Evolutionary conservation across 1,284 basidiomycete species (phyloP).

Genomic region (Trichosporon sp.): DNA sequence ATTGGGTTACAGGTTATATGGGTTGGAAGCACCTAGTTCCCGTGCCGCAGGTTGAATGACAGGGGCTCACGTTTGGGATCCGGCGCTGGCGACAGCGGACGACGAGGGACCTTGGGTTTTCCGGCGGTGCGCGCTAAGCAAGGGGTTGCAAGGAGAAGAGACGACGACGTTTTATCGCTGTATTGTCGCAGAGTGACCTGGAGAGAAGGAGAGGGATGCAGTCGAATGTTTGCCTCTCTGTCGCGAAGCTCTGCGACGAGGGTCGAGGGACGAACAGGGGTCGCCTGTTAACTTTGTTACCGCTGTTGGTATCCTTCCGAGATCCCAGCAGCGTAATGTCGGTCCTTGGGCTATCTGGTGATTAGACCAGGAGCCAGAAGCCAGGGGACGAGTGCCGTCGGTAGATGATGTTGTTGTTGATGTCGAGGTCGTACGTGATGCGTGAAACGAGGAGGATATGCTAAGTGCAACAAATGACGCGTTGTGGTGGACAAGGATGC

Average conservation of each 20-base stretch:
- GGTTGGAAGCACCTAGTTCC: constrained; percentile 20
- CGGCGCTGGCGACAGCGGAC: constrained; percentile 2
- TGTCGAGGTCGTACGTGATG: background rate
- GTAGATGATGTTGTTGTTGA: background rate
- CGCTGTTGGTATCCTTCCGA: constrained; percentile 13
- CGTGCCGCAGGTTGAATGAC: constrained; percentile 17
- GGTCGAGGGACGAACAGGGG: constrained; percentile 9
- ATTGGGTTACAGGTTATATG: constrained; percentile 20
- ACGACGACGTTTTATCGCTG: background rate
- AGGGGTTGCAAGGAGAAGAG: constrained; percentile 17
- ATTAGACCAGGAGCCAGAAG: background rate
- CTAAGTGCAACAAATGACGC: background rate
- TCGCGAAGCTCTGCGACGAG: background rate
- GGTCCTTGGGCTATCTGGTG: background rate
- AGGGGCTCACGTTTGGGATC: constrained; percentile 15
- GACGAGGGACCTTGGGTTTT: background rate
- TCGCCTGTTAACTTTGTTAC: constrained; percentile 20
- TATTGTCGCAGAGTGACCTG: constrained; percentile 8
- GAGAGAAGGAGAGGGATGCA: background rate
- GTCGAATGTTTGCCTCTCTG: constrained; percentile 6
- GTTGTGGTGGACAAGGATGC: background rate
- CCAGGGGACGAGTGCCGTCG: background rate
- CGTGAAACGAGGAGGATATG: background rate
- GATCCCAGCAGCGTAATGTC: background rate
- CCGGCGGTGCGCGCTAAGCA: constrained; percentile 19